These are phyloP conservation scores for Thraustotheca clavata DNA, from an alignment of 352 stramenopile genomes.

Conservation along the genomic window DNA sequence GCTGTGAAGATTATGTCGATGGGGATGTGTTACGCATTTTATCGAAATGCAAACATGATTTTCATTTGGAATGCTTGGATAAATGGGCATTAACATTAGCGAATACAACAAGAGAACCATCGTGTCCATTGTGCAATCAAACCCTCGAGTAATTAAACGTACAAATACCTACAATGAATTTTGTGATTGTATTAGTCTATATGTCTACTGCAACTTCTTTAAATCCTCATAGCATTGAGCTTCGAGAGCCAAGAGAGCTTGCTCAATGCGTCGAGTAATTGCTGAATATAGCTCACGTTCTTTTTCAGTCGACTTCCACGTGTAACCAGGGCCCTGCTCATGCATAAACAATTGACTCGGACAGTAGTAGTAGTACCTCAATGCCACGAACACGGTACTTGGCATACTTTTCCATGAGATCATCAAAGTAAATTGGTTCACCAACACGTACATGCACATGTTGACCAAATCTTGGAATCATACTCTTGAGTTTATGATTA, in stretches of 20 bases:
- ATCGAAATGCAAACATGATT: slow-evolving; percentile 80
- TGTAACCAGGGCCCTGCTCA: slow-evolving; percentile 8
- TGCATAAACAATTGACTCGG: not conserved
- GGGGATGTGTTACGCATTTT: slow-evolving; percentile 70
- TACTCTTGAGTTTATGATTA: slow-evolving; percentile 56
- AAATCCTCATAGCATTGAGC: slow-evolving; percentile 15
- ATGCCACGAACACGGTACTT: slow-evolving; percentile 36
- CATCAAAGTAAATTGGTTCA: slow-evolving; percentile 71
- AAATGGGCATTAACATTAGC: slow-evolving; percentile 80
- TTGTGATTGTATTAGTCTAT: not conserved
- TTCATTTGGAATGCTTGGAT: slow-evolving; percentile 83
- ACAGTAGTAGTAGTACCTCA: slow-evolving; percentile 18
- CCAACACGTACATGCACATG: slow-evolving; percentile 54
- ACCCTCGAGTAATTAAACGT: slow-evolving; percentile 37
- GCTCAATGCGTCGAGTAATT: slow-evolving; percentile 78
- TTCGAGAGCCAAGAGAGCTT: slow-evolving; percentile 45
- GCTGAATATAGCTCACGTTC: slow-evolving; percentile 75
- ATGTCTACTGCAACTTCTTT: not conserved
- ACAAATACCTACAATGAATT: not conserved
- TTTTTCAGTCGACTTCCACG: slow-evolving; percentile 51
- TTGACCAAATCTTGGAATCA: slow-evolving; percentile 45
- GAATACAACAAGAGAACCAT: slow-evolving; percentile 52
- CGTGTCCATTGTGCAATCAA: slow-evolving; percentile 80
- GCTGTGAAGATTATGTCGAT: slow-evolving; percentile 75
- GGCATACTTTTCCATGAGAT: slow-evolving; percentile 60